Evolutionary conservation across 805 yeast genomes (phyloP), one percentile per base, ranked within the genome.

Genomic region (Barnettozyma sucrosica): DNA sequence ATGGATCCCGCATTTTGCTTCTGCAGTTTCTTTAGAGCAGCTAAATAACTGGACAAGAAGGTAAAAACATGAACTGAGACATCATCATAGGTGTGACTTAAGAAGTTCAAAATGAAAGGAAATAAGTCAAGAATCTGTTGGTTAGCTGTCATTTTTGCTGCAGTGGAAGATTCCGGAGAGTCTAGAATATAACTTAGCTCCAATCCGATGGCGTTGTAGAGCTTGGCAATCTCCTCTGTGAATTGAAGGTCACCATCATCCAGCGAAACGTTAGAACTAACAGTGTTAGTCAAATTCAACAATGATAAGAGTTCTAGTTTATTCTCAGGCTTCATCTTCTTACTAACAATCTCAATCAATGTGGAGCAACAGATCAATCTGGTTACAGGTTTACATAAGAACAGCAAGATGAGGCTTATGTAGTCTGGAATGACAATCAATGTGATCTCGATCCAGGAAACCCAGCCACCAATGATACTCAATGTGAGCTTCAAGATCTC

Each of bases 71-170:
- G 95, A 34, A 76, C 72, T 1, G 95, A 80, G 13, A 92, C 83
- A 55, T 93, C 97, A 64, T 93, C 98, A 60, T 83, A 89, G 53
- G 84, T 95, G 63, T 89, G 85, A 26, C 79, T 75, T 61, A 93
- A 74, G 54, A 84, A 87, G 50, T 74, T 74, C 49, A 92, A 74
- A 7, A 85, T 71, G 26, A 81, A 71, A 20, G 97, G 97, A 71
- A 88, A 78, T 18, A 86, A 69, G 48, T 78, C 77, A 25, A 81
- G 63, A 18, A 87, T 69, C 55, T 80, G 76, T 39, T 68, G 70
- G 49, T 73, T 68, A 19, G 78, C 76, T 57, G 68, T 63, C 24
- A 53, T 54, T 37, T 69, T 70, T 3, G 59, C 48, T 36, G 68
- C 68, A 23, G 69, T 54, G 14, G 66, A 56, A 1, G 76, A 68